Conservation (phyloP, 2,329 filamentous ascomycete genomes). For the Cladophialophora chaetospira region DNA sequence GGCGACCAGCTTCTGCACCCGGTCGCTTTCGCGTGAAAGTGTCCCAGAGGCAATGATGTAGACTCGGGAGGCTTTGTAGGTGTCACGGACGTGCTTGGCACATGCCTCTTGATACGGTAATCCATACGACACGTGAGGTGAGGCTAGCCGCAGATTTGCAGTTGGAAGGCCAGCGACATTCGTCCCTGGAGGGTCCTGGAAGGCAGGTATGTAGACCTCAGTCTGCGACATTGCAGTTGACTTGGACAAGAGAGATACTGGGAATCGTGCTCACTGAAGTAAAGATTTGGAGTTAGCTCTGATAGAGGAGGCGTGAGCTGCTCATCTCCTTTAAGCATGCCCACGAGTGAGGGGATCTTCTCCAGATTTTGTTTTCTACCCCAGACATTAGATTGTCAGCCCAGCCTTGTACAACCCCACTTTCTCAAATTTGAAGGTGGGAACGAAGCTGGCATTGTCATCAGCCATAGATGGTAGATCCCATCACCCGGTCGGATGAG, state of each 20-base stretch:
- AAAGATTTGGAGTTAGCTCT: no score
- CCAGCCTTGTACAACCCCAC: slow-evolving; percentile 1
- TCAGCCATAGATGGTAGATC: no score
- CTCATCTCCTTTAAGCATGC: neutral
- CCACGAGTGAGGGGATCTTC: slow-evolving; percentile 6
- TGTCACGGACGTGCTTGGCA: slow-evolving; percentile 23
- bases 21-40: slow-evolving; percentile 49
- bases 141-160: slow-evolving; percentile 6
- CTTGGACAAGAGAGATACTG: neutral
- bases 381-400: neutral
- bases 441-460: no score
- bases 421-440: neutral
- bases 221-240: slow-evolving; percentile 2
- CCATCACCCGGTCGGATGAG: no score
- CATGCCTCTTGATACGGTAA: slow-evolving; percentile 8
- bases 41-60: slow-evolving; percentile 56
- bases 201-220: slow-evolving; percentile 10
- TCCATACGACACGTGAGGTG: slow-evolving; percentile 12
- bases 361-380: neutral
- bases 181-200: slow-evolving; percentile 11
- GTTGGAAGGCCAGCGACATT: slow-evolving; percentile 13
- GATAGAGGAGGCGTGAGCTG: neutral
- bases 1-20: slow-evolving; percentile 44
- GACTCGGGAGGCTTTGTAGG: slow-evolving; percentile 47
- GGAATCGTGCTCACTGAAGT: no score